Base-by-base conservation (phyloP, 208 protist genomes). In the Zelonia costaricensis region DNA sequence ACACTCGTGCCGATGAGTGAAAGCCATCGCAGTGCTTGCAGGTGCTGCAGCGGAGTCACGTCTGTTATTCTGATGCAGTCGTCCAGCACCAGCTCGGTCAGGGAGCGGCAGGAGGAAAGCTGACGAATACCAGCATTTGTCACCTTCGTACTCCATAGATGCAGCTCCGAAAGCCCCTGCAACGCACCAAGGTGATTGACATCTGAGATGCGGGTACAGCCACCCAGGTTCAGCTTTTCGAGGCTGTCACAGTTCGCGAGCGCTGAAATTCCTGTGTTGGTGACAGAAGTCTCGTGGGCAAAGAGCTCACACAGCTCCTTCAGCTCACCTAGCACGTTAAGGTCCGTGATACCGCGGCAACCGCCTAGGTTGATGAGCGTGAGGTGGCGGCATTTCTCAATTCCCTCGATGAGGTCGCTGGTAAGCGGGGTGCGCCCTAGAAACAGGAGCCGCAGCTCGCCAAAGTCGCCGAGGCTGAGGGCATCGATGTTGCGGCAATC, bases 141-240 rank as follows among this genome's bases (percentile, higher is more conserved):
- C 7, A 88, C 74, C 20, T 53, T 71, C 2, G 82, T 88, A 45
- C 64, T 81, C 62, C 78, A 88, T 1, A 88, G 61, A 68, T 88
- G 78, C 12, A 88, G 44, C 22, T 88, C 78, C 51, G 70, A 54
- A 23, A 88, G 46, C 7, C 33, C 27, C 1, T 35, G n/a, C 44
- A 88, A 43, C 0, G 30, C 20, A 4, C 60, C 44, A 0, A 88
- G 52, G 44, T 46, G 60, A 59, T 84, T 88, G 20, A 84, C 72
- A 55, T 84, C 47, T 4, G 74, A 80, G n/a, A 88, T 55, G n/a
- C 55, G 44, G 18, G 60, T 35, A 45, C 82, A 84, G 22, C 80
- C 71, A 22, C 71, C 71, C 18, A 88, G 56, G 39, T 77, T 74
- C 4, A 88, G 51, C 48, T 74, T 78, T 47, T 82, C 66, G 12